phyloP scores from a whole-genome alignment of 116 monocot genomes.

The Papilionanthe hybrid region DNA sequence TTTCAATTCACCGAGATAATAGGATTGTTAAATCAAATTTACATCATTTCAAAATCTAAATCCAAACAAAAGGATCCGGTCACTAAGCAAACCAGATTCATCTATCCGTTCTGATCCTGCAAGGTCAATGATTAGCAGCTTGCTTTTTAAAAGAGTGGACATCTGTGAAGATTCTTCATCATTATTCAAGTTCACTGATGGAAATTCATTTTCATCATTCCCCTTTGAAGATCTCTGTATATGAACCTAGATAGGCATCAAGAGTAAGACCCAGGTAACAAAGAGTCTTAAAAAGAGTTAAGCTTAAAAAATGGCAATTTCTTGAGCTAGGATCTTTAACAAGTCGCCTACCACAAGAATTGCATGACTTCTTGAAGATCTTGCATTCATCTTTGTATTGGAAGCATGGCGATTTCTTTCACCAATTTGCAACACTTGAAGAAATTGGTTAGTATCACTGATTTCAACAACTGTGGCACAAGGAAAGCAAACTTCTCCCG shows the following conservation, averaged over 20 bases:
- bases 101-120: slow-evolving; percentile 81
- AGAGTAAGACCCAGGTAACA: neutral
- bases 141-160: slow-evolving; percentile 51
- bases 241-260: slow-evolving; percentile 36
- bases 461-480: slow-evolving; percentile 8
- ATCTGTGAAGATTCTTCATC: slow-evolving; percentile 23
- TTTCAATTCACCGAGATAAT: neutral
- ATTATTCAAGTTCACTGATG: slow-evolving; percentile 12
- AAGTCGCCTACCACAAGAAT: slow-evolving; percentile 11
- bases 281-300: neutral
- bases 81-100: slow-evolving; percentile 51
- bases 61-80: neutral
- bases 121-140: slow-evolving; percentile 75
- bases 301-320: neutral
- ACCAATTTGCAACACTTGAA: slow-evolving; percentile 9
- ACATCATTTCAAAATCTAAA: neutral
- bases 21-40: neutral
- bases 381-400: slow-evolving; percentile 12
- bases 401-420: slow-evolving; percentile 6
- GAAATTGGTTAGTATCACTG: slow-evolving; percentile 4
- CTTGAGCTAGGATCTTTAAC: neutral
- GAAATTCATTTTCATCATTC: slow-evolving; percentile 26
- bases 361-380: slow-evolving; percentile 13
- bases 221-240: slow-evolving; percentile 38
- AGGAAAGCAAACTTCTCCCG: slow-evolving; percentile 10